Percentiles rank a stretch among this genome's conserved stretches.
Evolutionary conservation across 2,329 filamentous ascomycete genomes (phyloP).

Genomic region (Colletotrichum godetiae): DNA sequence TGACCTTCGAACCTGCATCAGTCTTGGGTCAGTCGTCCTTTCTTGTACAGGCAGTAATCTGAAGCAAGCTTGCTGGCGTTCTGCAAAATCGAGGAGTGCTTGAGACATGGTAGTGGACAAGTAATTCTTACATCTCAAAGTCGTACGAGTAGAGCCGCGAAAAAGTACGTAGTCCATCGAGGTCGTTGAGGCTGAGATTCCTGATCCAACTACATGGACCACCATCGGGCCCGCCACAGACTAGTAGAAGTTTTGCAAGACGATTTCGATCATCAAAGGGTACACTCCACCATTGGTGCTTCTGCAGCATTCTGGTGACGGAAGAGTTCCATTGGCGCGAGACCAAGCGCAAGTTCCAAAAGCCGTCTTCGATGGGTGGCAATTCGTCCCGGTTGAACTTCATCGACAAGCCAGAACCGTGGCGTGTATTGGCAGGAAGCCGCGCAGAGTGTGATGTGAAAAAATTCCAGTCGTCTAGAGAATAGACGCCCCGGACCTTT

Average conservation of each 20-base stretch:
- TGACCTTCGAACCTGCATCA: background rate
- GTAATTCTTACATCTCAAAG: background rate
- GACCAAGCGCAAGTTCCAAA: background rate
- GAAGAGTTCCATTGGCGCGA: slow-evolving; percentile 9
- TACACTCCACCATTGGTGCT: slow-evolving; percentile 6
- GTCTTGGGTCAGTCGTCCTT: background rate
- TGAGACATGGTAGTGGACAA: too few species aligned
- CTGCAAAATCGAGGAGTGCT: background rate
- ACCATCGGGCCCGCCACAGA: background rate
- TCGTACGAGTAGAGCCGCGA: slow-evolving; percentile 4
- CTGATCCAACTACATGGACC: background rate
- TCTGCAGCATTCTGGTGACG: background rate
- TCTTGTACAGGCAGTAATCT: background rate
- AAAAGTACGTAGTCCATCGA: slow-evolving; percentile 1
- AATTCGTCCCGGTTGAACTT: background rate
- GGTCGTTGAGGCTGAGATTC: background rate
- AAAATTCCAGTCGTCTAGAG: background rate
- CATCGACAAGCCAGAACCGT: background rate
- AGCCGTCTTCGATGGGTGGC: background rate
- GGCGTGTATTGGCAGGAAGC: background rate
- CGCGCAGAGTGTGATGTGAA: background rate
- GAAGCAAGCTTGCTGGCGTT: background rate
- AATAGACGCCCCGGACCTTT: background rate
- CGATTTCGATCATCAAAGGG: background rate
- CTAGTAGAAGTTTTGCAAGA: background rate